A percentile compares a stretch with the other conserved stretches of the same genome.
Conservation (phyloP, 306 rosid species). For the Canavalia gladiata region DNA sequence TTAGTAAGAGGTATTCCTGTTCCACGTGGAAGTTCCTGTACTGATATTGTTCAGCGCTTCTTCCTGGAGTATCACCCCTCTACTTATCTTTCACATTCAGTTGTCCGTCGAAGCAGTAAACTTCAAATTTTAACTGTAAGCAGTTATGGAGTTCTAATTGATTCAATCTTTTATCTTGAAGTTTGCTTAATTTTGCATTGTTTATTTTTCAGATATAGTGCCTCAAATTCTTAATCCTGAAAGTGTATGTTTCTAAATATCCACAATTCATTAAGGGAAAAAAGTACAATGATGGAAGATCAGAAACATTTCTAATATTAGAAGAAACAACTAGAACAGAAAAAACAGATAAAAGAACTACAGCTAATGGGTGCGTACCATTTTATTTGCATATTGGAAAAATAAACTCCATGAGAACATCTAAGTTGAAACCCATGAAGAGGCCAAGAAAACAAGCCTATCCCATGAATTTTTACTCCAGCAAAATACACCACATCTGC, state of each 20-base stretch:
- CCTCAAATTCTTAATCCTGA: conserved; percentile 37
- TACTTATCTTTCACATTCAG: conserved; percentile 72
- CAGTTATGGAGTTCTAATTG: conserved; percentile 40
- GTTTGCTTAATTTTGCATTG: conserved; percentile 21
- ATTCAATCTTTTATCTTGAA: conserved; percentile 23
- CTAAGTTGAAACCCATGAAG: too few relatives aligned
- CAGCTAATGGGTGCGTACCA: too few relatives aligned
- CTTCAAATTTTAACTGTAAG: conserved; percentile 80
- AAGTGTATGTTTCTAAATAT: neutral
- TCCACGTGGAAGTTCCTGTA: conserved; percentile 62
- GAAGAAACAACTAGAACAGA: conserved; percentile 1
- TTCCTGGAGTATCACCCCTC: conserved; percentile 73
- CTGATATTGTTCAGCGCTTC: conserved; percentile 67
- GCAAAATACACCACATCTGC: too few relatives aligned
- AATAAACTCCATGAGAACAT: too few relatives aligned
- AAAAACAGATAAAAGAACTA: neutral
- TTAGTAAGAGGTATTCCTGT: conserved; percentile 78
- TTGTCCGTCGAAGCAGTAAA: conserved; percentile 65
- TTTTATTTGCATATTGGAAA: too few relatives aligned
- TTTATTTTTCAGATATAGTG: conserved; percentile 8
- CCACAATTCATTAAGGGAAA: neutral
- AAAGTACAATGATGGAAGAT: neutral
- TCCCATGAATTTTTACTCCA: too few relatives aligned
- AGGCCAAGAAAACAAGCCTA: too few relatives aligned
- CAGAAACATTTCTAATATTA: neutral